A percentile compares a stretch with the other conserved stretches of the same genome.
phyloP scores from a whole-genome alignment of 306 rosid species.

The Glycine tomentella region DNA sequence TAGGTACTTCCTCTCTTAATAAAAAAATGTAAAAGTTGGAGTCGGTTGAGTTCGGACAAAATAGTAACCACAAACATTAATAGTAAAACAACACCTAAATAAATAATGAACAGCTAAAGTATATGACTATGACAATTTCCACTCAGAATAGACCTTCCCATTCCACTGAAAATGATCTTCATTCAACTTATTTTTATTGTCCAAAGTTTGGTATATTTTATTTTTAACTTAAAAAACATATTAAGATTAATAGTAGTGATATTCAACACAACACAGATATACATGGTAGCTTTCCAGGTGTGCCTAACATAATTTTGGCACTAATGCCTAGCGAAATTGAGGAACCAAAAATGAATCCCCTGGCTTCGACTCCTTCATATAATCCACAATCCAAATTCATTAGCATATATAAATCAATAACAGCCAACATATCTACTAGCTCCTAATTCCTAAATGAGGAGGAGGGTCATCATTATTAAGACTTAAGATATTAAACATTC shows the following conservation, averaged over 20 bases:
- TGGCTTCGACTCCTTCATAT: conserved; percentile 81
- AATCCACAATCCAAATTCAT: conserved; percentile 29
- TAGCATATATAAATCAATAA: conserved; percentile 14
- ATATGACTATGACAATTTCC: conserved; percentile 11
- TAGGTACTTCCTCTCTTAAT: conserved; percentile 5
- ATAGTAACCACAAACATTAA: background rate
- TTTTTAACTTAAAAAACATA: background rate
- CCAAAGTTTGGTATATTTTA: background rate
- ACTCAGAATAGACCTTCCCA: conserved; percentile 15
- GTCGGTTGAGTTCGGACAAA: background rate
- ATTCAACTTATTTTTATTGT: background rate
- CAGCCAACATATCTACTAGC: background rate
- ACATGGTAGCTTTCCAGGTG: conserved; percentile 19
- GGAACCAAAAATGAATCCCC: conserved; percentile 92
- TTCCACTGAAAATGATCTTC: background rate
- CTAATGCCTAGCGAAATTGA: conserved; percentile 82
- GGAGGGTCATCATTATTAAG: background rate
- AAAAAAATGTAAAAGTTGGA: background rate
- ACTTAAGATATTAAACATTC: background rate
- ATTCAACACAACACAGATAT: background rate
- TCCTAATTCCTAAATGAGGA: background rate
- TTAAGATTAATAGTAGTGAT: background rate
- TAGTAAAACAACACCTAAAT: background rate
- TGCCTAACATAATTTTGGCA: conserved; percentile 76
- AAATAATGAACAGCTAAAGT: conserved; percentile 6